Conservation (phyloP, 129 eudicot genomes). For the Silybum marianum region DNA sequence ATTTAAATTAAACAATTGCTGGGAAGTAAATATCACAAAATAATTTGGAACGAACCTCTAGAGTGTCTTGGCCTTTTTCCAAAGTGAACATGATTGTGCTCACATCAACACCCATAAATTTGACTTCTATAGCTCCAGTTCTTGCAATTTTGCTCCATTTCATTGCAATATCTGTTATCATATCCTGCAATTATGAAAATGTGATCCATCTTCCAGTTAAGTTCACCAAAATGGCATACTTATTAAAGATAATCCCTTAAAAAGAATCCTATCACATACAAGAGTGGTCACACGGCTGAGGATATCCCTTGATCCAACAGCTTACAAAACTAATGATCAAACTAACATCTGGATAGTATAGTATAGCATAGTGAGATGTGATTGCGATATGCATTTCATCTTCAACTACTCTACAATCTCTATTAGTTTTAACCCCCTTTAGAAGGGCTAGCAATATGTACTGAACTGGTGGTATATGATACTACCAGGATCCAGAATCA, state of each 20-base stretch:
- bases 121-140: conserved; percentile 74
- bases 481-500: background rate
- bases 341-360: background rate
- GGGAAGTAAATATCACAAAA: background rate
- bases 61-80: conserved; percentile 82
- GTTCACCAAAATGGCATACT: conserved; percentile 22
- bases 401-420: background rate
- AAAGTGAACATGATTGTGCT: conserved; percentile 89
- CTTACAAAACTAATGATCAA: background rate
- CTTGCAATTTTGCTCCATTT: conserved; percentile 82
- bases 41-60: conserved; percentile 60
- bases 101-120: conserved; percentile 77
- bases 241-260: background rate
- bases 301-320: background rate
- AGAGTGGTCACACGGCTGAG: background rate
- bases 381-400: background rate
- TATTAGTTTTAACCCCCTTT: background rate
- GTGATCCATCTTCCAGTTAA: conserved; percentile 9
- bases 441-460: background rate
- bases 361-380: background rate
- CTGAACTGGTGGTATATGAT: background rate
- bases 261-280: background rate
- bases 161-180: conserved; percentile 64
- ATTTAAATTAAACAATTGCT: background rate
- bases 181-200: conserved; percentile 48